phyloP scores from a whole-genome alignment of 805 yeast genomes.

The Maudiozyma turicensis region DNA sequence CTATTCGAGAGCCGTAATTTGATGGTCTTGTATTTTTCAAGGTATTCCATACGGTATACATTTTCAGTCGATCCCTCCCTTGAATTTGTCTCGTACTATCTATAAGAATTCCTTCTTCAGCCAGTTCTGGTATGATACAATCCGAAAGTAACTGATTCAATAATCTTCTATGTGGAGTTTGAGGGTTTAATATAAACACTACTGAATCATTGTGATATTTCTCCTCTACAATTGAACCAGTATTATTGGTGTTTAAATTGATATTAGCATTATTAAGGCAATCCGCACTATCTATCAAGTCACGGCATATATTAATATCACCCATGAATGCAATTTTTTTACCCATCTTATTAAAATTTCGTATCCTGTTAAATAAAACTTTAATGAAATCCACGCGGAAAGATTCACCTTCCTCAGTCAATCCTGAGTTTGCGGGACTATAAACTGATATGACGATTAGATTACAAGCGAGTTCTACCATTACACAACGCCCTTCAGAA shows the following conservation, averaged over 20 bases:
- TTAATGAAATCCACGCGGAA: constrained; percentile 50
- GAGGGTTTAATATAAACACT: constrained; percentile 27
- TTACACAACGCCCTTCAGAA: constrained; percentile 73
- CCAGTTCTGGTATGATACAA: constrained; percentile 24
- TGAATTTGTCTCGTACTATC: constrained; percentile 53
- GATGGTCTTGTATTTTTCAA: constrained; percentile 63
- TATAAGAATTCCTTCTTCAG: constrained; percentile 36
- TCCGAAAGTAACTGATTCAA: constrained; percentile 38
- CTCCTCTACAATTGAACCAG: constrained; percentile 28
- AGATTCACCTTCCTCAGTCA: constrained; percentile 54
- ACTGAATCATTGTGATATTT: constrained; percentile 28
- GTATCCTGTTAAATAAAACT: constrained; percentile 51
- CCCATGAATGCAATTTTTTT: constrained; percentile 77
- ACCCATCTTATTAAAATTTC: constrained; percentile 43
- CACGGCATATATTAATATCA: constrained; percentile 75
- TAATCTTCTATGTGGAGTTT: constrained; percentile 34
- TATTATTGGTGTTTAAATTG: constrained; percentile 31
- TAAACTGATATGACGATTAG: constrained; percentile 58
- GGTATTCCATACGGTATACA: constrained; percentile 93
- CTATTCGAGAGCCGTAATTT: constrained; percentile 84
- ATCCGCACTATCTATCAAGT: constrained; percentile 77
- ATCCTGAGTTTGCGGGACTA: constrained; percentile 86
- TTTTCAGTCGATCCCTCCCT: constrained; percentile 42
- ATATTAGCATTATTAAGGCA: constrained; percentile 28
- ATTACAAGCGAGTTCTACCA: constrained; percentile 59